A percentile compares a stretch with the other conserved stretches of the same genome.
Conservation (phyloP, 768 basidiomycete species). For the Boletus subparvulus region DNA sequence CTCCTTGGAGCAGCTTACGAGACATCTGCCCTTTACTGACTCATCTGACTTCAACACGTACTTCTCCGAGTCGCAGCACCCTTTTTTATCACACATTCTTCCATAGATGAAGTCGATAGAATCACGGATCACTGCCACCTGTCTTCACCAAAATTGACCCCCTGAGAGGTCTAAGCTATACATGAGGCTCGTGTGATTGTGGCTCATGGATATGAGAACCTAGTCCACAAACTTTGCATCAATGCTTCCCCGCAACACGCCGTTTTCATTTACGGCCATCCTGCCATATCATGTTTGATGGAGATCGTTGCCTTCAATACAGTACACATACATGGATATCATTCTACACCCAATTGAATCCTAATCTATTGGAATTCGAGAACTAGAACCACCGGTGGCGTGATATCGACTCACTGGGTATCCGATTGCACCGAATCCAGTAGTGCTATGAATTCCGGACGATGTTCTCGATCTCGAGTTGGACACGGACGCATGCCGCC, state of each 20-base stretch:
- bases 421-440: constrained; percentile 7
- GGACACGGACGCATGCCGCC: constrained; percentile 61
- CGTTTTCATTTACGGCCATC: constrained; percentile 23
- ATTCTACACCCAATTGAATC: constrained; percentile 10
- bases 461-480: constrained; percentile 66
- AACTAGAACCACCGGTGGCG: constrained; percentile 17
- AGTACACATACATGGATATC: constrained; percentile 16
- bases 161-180: constrained; percentile 10
- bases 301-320: constrained; percentile 6
- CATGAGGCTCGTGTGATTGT: constrained; percentile 21
- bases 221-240: constrained; percentile 16
- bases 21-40: neutral
- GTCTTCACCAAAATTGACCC: constrained; percentile 7
- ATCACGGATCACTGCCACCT: constrained; percentile 9
- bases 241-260: constrained; percentile 30
- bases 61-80: neutral
- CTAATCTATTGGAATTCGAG: constrained; percentile 5
- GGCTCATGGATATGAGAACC: constrained; percentile 10
- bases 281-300: constrained; percentile 3
- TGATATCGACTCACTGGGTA: constrained; percentile 1
- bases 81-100: constrained; percentile 11
- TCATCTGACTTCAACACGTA: neutral
- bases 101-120: constrained; percentile 20
- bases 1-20: constrained; percentile 8
- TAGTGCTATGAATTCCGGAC: constrained; percentile 33